These are phyloP conservation scores for Gymnopilus junonius DNA, from an alignment of 768 basidiomycete genomes.

Conservation along the genomic window DNA sequence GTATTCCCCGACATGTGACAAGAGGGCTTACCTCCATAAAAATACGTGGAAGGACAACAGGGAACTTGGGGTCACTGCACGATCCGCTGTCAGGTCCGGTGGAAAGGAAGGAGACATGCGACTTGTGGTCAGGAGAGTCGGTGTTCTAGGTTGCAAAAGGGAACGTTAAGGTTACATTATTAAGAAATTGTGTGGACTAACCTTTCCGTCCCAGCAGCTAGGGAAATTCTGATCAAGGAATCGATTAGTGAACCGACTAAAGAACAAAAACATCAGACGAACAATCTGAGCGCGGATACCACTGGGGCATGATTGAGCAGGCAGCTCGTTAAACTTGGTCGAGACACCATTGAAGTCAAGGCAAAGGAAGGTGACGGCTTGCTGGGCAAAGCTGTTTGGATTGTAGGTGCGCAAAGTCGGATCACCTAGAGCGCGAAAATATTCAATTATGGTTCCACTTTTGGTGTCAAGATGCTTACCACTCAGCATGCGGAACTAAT, in stretches of 20 bases:
- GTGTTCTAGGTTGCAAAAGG: constrained; percentile 35
- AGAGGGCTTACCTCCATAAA: constrained; percentile 50
- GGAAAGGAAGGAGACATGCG: constrained; percentile 52
- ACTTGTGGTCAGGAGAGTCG: constrained; percentile 56
- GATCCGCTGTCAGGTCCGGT: constrained; percentile 52
- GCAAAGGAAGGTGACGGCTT: constrained; percentile 52
- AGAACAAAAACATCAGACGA: constrained; percentile 23
- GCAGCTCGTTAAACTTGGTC: constrained; percentile 42
- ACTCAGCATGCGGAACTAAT: constrained; percentile 56
- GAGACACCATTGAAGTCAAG: constrained; percentile 48
- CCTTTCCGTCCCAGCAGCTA: constrained; percentile 62
- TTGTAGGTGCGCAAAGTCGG: constrained; percentile 53
- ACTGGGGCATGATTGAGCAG: constrained; percentile 43
- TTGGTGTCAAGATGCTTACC: constrained; percentile 41
- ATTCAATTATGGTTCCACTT: not conserved
- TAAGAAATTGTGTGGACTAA: constrained; percentile 17
- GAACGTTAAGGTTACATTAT: not conserved
- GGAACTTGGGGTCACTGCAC: constrained; percentile 50
- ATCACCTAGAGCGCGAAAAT: constrained; percentile 30
- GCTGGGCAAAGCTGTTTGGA: constrained; percentile 44
- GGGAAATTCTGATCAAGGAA: constrained; percentile 63
- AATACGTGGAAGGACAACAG: constrained; percentile 49
- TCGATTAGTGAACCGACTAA: too few relatives aligned
- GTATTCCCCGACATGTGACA: not conserved
- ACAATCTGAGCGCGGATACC: constrained; percentile 57